Evolutionary conservation across 129 eudicot genomes (phyloP), one percentile per base, ranked within the genome.

Genomic region (Escallonia rubra): DNA sequence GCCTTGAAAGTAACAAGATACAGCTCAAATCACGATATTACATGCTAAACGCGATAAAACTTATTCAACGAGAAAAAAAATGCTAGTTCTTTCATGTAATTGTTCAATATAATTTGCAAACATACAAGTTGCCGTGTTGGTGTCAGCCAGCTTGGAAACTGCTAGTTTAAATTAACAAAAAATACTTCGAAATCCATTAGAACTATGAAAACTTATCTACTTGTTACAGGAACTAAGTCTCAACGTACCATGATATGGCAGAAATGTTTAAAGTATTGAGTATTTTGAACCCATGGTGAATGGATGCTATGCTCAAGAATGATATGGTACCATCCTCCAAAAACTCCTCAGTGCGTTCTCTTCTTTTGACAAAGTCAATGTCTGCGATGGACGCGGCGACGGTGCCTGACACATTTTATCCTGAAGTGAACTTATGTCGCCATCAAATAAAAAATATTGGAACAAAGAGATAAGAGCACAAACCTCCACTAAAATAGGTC

Each of bases 311-410:
- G 82, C 84, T 92, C 68, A 89, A 69, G 77, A 83, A 92, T 10
- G 98, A 84, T 52, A 82, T 10, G 43, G 91, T 92, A 43, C 98
- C 98, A 76, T 92, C 96, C 86, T 92, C 98, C 41, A 92, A 88
- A 51, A 67, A 72, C 59, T 92, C 98, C 80, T 92, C 96, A 62
- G 83, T 60, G 7, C 91, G 91, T 39, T 88, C 91, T 78, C 98
- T 92, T 78, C 96, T 85, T 75, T 78, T 88, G 74, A 84, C 90
- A 74, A 76, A 88, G 79, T 92, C 98, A 46, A 92, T 78, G 71
- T 92, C 98, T 63, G 98, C 96, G 68, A 88, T 92, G 38, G 98
- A 86, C 68, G 96, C 95, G 65, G 95, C 95, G 63, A 92, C 96
- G 34, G 98, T 92, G 73, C 98, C 98, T 92, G 78, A 71, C 75